Base-by-base conservation (phyloP, 352 stramenopile species). In the Pythium periplocum region DNA sequence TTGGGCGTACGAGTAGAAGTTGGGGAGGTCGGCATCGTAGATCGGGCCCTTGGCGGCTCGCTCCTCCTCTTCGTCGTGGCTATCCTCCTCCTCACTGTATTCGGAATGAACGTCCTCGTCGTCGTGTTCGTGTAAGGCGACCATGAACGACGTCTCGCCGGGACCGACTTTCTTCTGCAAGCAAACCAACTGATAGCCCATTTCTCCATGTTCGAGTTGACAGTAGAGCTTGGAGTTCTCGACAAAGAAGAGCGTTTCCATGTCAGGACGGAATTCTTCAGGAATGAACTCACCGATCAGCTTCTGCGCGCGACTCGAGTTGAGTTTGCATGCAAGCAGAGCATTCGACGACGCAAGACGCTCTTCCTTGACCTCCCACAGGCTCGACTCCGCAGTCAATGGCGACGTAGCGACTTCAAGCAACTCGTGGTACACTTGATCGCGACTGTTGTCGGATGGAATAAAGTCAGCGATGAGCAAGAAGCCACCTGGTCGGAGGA, bases 401-500 rank as follows among this genome's bases (percentile, higher is more conserved):
- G 49, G 46, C 26, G 50, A 66, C 31, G 48, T 50, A 5, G 51
- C 53, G 10, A 55, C 17, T 35, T 60, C 53, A 8, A 67, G 57
- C 12, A 71, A 45, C 39, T 66, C 62, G 12, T 49, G 49, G 34
- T 58, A 57, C 11, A 71, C 33, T 37, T 33, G 53, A 46, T 69
- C 62, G 11, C 54, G 62, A 10, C 41, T 38, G 31, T 62, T 44
- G 9, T 71, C 62, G 30, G 54, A 40, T 34, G 62, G 62, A n/a
- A 88, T 87, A 45, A 88, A 88, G 53, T 90, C 80, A 0, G 80
- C 80, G 38, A 88, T 62, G 36, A 85, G 76, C 10, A 90, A 44
- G 38, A 82, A 52, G 4, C 80, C 80, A 11, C 77, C 73, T 10
- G 77, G 73, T 34, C 78, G 77, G 2, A 90, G 64, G 6, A 90